Evolutionary conservation across 2,329 filamentous ascomycete species (phyloP).

Genomic region (Trichoderma sp.): DNA sequence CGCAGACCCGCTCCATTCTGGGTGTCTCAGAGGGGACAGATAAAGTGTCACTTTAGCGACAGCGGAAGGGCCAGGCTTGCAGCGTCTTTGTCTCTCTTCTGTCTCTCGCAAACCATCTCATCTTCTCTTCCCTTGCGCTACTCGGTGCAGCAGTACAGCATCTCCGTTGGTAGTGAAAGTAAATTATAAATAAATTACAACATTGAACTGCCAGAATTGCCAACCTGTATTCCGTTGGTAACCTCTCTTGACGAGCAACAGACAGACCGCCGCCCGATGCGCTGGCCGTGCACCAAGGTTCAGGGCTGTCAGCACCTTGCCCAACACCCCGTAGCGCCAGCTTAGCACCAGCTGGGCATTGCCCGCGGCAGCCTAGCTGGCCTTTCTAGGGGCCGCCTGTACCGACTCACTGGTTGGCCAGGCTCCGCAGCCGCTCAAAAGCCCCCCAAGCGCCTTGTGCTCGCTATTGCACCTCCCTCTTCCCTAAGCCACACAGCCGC

Average conservation of each 20-base stretch:
- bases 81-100: not conserved
- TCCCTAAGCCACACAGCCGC: conserved; percentile 19
- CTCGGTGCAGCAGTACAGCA: not conserved
- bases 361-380: conserved; percentile 19
- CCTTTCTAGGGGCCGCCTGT: conserved; percentile 17
- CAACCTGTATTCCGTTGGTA: not conserved
- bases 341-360: conserved; percentile 3
- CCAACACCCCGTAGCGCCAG: conserved; percentile 16
- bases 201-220: not conserved
- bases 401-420: conserved; percentile 22
- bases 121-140: not conserved
- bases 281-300: conserved; percentile 12
- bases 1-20: not conserved
- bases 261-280: conserved; percentile 6
- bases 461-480: conserved; percentile 15
- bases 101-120: not conserved
- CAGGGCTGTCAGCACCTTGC: conserved; percentile 7
- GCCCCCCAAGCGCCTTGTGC: not conserved
- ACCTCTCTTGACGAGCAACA: not conserved
- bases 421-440: conserved; percentile 4
- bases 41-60: conserved; percentile 10
- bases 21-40: conserved; percentile 2
- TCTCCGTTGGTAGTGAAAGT: not conserved
- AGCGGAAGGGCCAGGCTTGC: not conserved
- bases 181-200: not conserved